phyloP scores from a whole-genome alignment of 208 protist species.

The Leptomonas pyrrhocoris region DNA sequence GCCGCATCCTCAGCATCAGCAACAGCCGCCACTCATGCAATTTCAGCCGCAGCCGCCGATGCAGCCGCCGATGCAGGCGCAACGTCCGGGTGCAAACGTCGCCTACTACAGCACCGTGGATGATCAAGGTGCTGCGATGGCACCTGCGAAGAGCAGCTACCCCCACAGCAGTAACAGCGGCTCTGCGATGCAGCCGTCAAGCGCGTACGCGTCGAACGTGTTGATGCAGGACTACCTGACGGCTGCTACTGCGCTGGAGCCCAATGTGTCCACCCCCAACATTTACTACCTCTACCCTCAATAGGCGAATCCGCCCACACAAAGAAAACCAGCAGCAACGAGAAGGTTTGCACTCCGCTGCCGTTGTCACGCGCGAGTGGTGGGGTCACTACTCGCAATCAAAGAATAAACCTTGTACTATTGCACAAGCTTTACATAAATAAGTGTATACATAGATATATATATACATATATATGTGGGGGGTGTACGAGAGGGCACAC shows the following conservation, averaged over 20 bases:
- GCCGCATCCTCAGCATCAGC: constrained; percentile 11
- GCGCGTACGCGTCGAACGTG: constrained; percentile 7
- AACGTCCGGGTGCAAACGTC: constrained; percentile 7
- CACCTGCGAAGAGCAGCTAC: not conserved
- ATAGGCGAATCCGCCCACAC: no score
- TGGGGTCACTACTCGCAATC: no score
- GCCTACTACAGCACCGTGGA: constrained; percentile 14
- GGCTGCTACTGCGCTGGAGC: constrained; percentile 8
- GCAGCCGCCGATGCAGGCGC: constrained; percentile 2
- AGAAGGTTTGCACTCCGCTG: not conserved
- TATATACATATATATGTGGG: no score
- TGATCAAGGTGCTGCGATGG: not conserved
- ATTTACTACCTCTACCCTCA: constrained; percentile 24
- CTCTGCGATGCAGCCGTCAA: not conserved
- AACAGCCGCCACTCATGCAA: not conserved
- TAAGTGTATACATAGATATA: no score
- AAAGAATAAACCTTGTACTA: no score
- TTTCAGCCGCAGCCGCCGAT: constrained; percentile 10
- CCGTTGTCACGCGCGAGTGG: no score
- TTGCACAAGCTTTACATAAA: no score
- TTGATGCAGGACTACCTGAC: constrained; percentile 24
- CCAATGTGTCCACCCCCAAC: constrained; percentile 20
- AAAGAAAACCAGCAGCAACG: not conserved
- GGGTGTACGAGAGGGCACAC: no score
- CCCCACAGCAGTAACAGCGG: not conserved